Conservation (phyloP, 306 rosid genomes). For the Alnus rubra region DNA sequence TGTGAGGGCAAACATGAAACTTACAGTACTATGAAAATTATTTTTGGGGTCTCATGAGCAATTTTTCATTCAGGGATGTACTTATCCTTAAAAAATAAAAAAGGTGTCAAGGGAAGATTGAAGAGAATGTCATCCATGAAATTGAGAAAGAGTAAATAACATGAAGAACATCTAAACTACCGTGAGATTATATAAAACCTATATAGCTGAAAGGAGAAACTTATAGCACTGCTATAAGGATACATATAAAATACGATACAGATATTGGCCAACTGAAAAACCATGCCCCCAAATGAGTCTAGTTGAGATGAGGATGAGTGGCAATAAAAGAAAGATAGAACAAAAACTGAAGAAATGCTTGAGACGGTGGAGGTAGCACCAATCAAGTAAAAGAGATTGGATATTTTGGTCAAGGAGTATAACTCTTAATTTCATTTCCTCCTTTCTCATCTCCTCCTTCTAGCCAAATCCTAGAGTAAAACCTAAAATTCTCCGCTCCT, state of each 20-base stretch:
- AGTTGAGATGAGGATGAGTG: neutral
- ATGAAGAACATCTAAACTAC: neutral
- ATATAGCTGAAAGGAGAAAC: neutral
- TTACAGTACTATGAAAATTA: neutral
- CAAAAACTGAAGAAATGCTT: neutral
- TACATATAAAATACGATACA: neutral
- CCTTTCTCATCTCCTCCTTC: neutral
- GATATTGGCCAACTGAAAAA: neutral
- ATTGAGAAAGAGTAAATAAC: neutral
- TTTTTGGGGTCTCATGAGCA: neutral
- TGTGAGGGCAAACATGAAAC: neutral
- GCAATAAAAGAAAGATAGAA: neutral
- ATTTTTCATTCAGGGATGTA: neutral
- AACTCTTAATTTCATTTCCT: slow-evolving; percentile 1
- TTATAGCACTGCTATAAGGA: neutral
- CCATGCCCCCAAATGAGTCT: neutral
- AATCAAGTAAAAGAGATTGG: neutral
- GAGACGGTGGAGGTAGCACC: neutral
- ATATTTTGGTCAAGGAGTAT: neutral
- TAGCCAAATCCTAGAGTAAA: neutral
- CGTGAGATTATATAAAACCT: neutral
- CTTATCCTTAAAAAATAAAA: neutral
- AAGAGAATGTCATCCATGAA: neutral
- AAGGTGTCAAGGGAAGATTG: neutral
- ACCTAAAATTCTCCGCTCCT: neutral